Conservation (phyloP, 2,329 filamentous ascomycete genomes). For the Fusarium sp. region DNA sequence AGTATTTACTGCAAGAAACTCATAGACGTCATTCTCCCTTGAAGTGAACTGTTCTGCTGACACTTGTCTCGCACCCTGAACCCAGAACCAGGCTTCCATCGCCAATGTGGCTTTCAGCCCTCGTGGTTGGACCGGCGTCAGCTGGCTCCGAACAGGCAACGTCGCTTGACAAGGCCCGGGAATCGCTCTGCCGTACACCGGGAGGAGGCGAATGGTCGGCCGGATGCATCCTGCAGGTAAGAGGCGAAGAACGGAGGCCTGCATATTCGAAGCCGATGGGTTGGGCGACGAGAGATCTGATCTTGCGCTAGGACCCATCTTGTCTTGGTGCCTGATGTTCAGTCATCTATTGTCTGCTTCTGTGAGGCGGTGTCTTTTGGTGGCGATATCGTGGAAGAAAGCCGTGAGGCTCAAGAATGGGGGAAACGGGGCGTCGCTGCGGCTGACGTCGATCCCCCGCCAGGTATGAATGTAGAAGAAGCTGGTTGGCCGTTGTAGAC, state of each 20-base stretch:
- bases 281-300: background rate
- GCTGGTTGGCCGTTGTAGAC: constrained; percentile 6
- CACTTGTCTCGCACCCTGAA: background rate
- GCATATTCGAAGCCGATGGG: constrained; percentile 32
- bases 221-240: constrained; percentile 35
- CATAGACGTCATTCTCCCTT: constrained; percentile 4
- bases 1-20: constrained; percentile 8
- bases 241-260: constrained; percentile 35
- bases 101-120: background rate
- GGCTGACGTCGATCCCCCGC: constrained; percentile 38
- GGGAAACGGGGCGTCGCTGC: constrained; percentile 20
- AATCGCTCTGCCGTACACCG: constrained; percentile 18
- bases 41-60: background rate
- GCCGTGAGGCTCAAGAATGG: constrained; percentile 33
- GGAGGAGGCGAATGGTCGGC: constrained; percentile 25
- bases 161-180: constrained; percentile 26
- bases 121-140: constrained; percentile 21
- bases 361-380: constrained; percentile 7
- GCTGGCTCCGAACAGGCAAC: constrained; percentile 8
- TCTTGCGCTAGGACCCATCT: constrained; percentile 15
- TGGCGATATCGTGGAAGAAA: constrained; percentile 35
- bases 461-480: constrained; percentile 6
- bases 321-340: constrained; percentile 29
- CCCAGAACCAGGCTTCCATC: background rate
- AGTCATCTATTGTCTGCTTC: background rate